Evolutionary conservation across 23 red algal genomes (phyloP).

Genomic region (Rhodosorus marinus): DNA sequence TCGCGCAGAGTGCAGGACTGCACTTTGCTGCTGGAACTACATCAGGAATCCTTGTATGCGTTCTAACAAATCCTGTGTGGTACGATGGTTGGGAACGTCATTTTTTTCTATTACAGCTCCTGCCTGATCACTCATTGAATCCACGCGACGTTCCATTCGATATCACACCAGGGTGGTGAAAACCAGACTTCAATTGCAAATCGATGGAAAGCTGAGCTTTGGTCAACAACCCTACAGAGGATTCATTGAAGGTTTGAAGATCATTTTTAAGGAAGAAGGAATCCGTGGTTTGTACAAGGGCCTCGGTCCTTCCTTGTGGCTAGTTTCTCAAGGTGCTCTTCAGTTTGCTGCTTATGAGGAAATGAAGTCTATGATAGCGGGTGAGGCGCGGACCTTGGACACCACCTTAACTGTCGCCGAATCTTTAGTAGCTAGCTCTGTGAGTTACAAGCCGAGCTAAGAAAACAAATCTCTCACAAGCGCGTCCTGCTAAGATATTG

Average conservation of each 20-base stretch:
- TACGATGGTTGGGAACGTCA: too few relatives aligned
- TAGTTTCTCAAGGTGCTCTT: constrained; percentile 84
- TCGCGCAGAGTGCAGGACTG: neutral
- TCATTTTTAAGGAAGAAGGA: constrained; percentile 49
- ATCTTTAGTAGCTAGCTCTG: too few relatives aligned
- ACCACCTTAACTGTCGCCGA: too few relatives aligned
- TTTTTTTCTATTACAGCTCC: too few relatives aligned
- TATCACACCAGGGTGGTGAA: too few relatives aligned
- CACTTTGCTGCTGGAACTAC: constrained; percentile 39
- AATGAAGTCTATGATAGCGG: constrained; percentile 19
- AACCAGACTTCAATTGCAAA: constrained; percentile 61
- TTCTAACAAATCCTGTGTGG: constrained; percentile 96
- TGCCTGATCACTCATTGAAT: too few relatives aligned
- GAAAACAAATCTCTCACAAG: too few relatives aligned
- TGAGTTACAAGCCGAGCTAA: too few relatives aligned
- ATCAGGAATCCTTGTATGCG: constrained; percentile 47
- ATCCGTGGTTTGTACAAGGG: constrained; percentile 70
- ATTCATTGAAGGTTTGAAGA: constrained; percentile 21
- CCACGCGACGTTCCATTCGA: too few relatives aligned
- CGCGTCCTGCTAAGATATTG: too few relatives aligned
- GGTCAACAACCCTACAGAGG: constrained; percentile 11
- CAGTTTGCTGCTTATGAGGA: constrained; percentile 87
- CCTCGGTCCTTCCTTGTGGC: constrained; percentile 54
- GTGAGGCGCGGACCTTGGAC: too few relatives aligned
- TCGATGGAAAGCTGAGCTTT: neutral